A percentile compares a stretch with the other conserved stretches of the same genome.
phyloP scores from a whole-genome alignment of 192 early-diverging fungal species.

The Neocallimastix lanati region DNA sequence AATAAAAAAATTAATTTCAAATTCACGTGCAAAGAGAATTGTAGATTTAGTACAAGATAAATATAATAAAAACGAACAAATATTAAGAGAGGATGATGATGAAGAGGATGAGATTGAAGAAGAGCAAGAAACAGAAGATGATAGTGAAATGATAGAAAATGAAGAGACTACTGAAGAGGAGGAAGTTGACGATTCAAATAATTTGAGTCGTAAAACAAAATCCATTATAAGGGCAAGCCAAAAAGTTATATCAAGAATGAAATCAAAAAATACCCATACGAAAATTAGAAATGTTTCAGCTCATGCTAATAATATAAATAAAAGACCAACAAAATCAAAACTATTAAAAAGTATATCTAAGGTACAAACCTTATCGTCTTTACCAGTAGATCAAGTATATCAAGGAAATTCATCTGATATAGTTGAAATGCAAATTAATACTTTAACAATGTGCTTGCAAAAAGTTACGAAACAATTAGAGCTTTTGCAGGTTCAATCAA shows the following conservation, averaged over 20 bases:
- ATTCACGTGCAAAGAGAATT: no score
- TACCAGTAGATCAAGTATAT: neutral
- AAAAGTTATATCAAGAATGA: neutral
- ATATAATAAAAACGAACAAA: neutral
- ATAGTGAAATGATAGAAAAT: neutral
- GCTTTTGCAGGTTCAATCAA: neutral
- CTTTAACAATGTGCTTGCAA: neutral
- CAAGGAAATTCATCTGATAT: neutral
- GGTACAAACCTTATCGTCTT: neutral
- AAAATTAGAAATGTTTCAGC: neutral
- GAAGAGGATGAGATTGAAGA: neutral
- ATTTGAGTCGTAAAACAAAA: neutral
- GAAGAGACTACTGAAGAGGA: neutral
- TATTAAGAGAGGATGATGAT: neutral
- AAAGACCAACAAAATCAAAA: neutral
- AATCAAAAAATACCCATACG: neutral
- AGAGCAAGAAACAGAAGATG: neutral
- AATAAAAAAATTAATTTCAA: no score
- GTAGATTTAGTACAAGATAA: no score
- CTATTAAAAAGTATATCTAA: neutral
- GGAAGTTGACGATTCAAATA: neutral
- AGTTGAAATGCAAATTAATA: neutral
- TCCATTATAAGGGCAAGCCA: neutral
- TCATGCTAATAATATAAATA: neutral
- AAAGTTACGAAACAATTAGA: neutral